These are phyloP conservation scores for Adansonia rubrostipa DNA, from an alignment of 441 rosid genomes.

Conservation along the genomic window DNA sequence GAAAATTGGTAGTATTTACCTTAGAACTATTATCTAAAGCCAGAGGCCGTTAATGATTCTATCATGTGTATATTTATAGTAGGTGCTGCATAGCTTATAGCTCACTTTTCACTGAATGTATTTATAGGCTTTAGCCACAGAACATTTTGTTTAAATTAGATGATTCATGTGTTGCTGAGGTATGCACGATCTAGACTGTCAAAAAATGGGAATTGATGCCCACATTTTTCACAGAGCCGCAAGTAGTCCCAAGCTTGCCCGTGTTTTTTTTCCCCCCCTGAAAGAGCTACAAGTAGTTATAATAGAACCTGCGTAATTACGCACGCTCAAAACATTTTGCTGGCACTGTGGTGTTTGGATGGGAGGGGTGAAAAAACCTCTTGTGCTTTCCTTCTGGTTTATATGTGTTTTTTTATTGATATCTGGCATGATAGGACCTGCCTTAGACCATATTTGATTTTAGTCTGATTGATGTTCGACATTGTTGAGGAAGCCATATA, in stretches of 20 bases:
- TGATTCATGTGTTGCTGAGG: not conserved
- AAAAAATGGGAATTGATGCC: not conserved
- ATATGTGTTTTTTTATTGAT: not conserved
- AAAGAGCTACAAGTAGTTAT: not conserved
- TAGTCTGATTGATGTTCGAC: not conserved
- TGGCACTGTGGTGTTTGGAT: not conserved
- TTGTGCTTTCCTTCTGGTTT: not conserved
- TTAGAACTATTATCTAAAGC: not conserved
- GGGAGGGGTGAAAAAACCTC: too few species aligned
- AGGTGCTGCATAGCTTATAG: not conserved
- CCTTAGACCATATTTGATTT: not conserved
- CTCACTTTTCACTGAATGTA: not conserved
- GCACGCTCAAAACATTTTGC: not conserved
- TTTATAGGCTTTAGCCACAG: not conserved
- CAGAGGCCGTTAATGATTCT: not conserved
- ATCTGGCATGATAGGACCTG: not conserved
- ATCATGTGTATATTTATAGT: not conserved
- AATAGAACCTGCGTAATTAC: too few species aligned
- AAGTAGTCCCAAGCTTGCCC: not conserved
- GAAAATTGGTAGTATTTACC: not conserved
- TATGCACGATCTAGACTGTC: not conserved
- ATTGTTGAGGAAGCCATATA: slow-evolving; percentile 8
- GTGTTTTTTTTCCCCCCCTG: not conserved
- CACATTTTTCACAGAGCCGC: not conserved
- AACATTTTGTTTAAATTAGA: slow-evolving; percentile 8